phyloP scores from a whole-genome alignment of 306 rosid species.

The Vigna nakashimae region DNA sequence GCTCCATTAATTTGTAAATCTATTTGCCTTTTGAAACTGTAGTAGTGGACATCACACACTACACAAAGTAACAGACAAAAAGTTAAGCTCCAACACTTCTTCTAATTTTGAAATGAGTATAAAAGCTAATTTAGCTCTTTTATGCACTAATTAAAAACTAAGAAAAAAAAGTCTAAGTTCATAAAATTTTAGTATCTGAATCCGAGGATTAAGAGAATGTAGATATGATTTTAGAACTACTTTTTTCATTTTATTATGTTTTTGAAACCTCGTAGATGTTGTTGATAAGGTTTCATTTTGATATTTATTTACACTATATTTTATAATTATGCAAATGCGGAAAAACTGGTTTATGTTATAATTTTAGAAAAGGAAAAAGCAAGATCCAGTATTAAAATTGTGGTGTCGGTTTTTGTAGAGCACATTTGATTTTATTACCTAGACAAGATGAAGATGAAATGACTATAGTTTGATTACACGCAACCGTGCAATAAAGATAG shows the following conservation, averaged over 20 bases:
- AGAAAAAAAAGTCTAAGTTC: too few relatives aligned
- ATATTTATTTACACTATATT: neutral
- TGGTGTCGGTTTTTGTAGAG: neutral
- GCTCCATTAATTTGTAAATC: neutral
- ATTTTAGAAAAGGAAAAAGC: neutral
- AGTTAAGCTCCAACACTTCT: neutral
- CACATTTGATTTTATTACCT: slow-evolving; percentile 14
- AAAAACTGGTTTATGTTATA: neutral
- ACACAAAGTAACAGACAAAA: neutral
- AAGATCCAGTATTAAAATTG: slow-evolving; percentile 21
- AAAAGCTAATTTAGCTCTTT: too few relatives aligned
- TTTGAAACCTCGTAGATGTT: too few relatives aligned
- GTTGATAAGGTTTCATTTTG: neutral
- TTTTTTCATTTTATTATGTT: too few relatives aligned
- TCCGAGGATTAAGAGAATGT: too few relatives aligned
- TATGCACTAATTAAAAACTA: too few relatives aligned
- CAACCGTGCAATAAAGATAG: slow-evolving; percentile 48
- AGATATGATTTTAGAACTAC: too few relatives aligned
- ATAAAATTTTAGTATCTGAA: too few relatives aligned
- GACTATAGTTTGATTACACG: slow-evolving; percentile 36
- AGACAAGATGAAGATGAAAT: slow-evolving; percentile 53
- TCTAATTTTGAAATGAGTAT: neutral
- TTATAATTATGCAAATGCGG: too few relatives aligned
- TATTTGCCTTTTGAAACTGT: neutral
- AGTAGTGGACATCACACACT: neutral